Base-by-base conservation (phyloP, 306 rosid genomes). In the Vigna nakashimae region DNA sequence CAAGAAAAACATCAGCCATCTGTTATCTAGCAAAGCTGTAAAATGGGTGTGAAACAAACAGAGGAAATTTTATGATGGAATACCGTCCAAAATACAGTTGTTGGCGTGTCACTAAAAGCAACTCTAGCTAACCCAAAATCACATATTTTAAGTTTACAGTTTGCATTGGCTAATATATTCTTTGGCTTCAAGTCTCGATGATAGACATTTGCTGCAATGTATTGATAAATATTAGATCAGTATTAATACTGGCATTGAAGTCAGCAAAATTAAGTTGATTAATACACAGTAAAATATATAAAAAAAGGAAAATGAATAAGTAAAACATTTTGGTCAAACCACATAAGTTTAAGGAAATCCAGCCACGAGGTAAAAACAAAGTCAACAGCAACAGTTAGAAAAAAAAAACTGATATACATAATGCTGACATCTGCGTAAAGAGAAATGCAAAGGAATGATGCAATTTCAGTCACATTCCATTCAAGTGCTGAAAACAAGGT, bases 101-200 rank as follows among this genome's bases (percentile, higher is more conserved):
- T 78, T 45, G 97, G 98, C 6, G 98, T 88, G 82, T 94, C 97
- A 80, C 56, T 90, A 83, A 90, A 94, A 12, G 98, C 96, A 71
- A 90, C 98, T 87, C 98, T 89, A 16, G 97, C 98, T 75, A 94
- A 88, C 75, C 98, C 98, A 83, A 94, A 94, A 85, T 94, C 98
- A 74, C 98, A 94, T 26, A 94, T 89, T 86, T 94, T 94, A 68
- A 94, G 97, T 84, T 94, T 94, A 84, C 97, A 92, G 87, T 94
- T 94, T 73, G 98, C 97, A 77, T 94, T 94, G 71, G 97, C 98
- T 84, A 94, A 87, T 81, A 94, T 94, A 85, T 94, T 94, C 88
- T 94, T 94, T 13, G 98, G 98, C 82, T 94, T 92, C 80, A 94
- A 84, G 82, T 94, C 98, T 82, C 97, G 96, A 82, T 94, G 98